Conservation (phyloP, 176 grass and related monocot species). For the Miscanthus lutarioriparius region DNA sequence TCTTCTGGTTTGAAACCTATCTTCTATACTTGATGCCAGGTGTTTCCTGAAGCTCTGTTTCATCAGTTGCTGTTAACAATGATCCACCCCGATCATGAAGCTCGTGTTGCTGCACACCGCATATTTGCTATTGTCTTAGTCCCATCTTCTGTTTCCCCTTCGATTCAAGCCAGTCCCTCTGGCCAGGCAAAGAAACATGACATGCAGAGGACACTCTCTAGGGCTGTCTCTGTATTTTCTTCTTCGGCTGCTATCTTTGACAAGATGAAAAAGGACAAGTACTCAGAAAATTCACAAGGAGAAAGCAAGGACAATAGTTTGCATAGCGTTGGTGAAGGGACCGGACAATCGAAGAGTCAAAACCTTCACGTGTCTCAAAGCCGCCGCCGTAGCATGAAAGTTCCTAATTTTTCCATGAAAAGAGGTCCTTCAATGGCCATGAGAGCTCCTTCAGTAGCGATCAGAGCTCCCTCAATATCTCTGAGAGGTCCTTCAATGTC, state of each 20-base stretch:
- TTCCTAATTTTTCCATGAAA: constrained; percentile 66
- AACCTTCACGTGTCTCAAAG: constrained; percentile 75
- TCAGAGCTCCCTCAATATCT: constrained; percentile 49
- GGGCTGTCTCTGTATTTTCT: constrained; percentile 98
- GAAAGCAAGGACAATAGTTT: constrained; percentile 52
- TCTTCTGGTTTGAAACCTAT: constrained; percentile 32
- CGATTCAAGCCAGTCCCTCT: constrained; percentile 45
- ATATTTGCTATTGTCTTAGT: constrained; percentile 99
- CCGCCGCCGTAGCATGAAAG: constrained; percentile 56
- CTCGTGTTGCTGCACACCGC: constrained; percentile 81
- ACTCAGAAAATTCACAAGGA: constrained; percentile 54
- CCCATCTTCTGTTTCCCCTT: constrained; percentile 86
- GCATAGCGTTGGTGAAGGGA: constrained; percentile 44
- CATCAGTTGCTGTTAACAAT: constrained; percentile 96
- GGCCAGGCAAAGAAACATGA: constrained; percentile 55
- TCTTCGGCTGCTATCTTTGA: constrained; percentile 99
- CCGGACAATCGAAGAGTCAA: constrained; percentile 46
- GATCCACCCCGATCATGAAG: constrained; percentile 95
- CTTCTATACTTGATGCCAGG: constrained; percentile 55
- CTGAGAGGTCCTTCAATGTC: constrained; percentile 46
- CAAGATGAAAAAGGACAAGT: constrained; percentile 78
- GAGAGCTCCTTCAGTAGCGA: constrained; percentile 53
- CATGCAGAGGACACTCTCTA: constrained; percentile 91
- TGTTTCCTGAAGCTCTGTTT: constrained; percentile 96
- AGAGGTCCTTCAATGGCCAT: constrained; percentile 56